Base-by-base conservation (phyloP, 2,329 filamentous ascomycete species). In the Neofusicoccum ribis region DNA sequence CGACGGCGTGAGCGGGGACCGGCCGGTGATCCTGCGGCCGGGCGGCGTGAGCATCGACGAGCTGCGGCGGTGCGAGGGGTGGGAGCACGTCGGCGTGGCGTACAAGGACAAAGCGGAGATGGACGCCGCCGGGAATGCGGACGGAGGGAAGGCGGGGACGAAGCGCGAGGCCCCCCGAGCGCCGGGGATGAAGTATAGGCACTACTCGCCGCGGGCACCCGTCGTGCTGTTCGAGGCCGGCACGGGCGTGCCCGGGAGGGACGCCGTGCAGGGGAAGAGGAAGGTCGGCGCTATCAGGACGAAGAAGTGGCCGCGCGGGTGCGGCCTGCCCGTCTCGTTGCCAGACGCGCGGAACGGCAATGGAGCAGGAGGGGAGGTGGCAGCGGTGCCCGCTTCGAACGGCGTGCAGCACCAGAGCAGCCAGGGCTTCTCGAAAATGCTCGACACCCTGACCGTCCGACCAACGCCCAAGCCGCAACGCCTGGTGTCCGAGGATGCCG, bases 121-220 rank as follows among this genome's bases (percentile, higher is more conserved):
- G 20, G 89, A 86, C 5, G 86, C 85, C 58, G 71, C 69, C 66
- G n/a, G 15, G 41, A 23, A 23, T 3, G 23, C 23, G 23, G 41
- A 20, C 9, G 37, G 37, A 34, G 70, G 64, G 20, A 36, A 12
- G 15, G n/a, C 11, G 37, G 20, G 27, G 20, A 27, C 14, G 37
- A 47, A 60, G 43, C 44, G 86, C 5, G 87, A 86, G 59, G 72
- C 70, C 66, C 95, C 95, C 0, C 85, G 92, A 65, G 95, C 95
- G 0, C 95, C 95, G 0, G 95, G 95, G 0, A 99, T 99, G 95
- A 99, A 99, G 79, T 99, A 99, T 76, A 92, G 95, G 74, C 95
- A 99, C 76, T 99, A 99, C 74, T 96, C 93, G 49, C 95, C 95
- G 0, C 91, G 89, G 76, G 96, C 95, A 1, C 88, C 85, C 51